These are phyloP conservation scores for sweet orange (Citrus sinensis) DNA, from an alignment of 345 rosid genomes.

Conservation along the genomic window DNA sequence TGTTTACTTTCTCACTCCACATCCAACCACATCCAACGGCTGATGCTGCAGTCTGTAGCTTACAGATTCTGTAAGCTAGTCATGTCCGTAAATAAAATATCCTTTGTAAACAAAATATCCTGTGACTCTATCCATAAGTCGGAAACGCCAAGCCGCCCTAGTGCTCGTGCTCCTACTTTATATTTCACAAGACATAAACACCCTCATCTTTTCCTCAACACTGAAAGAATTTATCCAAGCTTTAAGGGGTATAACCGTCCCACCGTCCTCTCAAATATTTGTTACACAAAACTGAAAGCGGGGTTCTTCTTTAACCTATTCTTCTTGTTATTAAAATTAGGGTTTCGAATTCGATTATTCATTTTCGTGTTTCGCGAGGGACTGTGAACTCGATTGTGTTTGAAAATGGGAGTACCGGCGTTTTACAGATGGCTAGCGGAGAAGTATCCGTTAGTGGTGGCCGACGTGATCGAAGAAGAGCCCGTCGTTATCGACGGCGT, in stretches of 20 bases:
- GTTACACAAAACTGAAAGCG: not conserved
- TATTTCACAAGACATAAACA: not conserved
- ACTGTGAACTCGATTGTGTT: constrained; percentile 1
- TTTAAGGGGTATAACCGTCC: constrained; percentile 3
- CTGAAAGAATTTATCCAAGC: too few relatives aligned
- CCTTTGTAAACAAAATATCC: not conserved
- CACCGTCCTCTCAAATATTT: not conserved
- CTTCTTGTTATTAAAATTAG: constrained; percentile 3
- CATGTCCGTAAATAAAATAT: too few relatives aligned
- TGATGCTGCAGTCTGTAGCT: too few relatives aligned
- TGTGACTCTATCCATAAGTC: not conserved
- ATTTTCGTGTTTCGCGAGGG: not conserved
- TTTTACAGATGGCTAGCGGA: constrained; percentile 93
- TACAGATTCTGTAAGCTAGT: too few relatives aligned
- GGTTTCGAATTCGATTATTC: constrained; percentile 4
- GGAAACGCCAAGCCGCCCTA: not conserved
- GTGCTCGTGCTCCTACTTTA: not conserved
- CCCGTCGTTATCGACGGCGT: constrained; percentile 60
- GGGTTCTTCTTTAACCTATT: not conserved
- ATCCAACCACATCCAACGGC: too few relatives aligned
- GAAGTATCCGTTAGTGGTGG: constrained; percentile 73
- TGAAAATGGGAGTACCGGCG: constrained; percentile 86
- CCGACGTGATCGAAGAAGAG: constrained; percentile 85
- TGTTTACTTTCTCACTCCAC: too few relatives aligned
- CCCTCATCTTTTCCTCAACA: not conserved